A percentile compares a stretch with the other conserved stretches of the same genome.
These are phyloP conservation scores for Globisporangium cylindrosporum DNA, from an alignment of 352 stramenopile genomes.

Conservation along the genomic window DNA sequence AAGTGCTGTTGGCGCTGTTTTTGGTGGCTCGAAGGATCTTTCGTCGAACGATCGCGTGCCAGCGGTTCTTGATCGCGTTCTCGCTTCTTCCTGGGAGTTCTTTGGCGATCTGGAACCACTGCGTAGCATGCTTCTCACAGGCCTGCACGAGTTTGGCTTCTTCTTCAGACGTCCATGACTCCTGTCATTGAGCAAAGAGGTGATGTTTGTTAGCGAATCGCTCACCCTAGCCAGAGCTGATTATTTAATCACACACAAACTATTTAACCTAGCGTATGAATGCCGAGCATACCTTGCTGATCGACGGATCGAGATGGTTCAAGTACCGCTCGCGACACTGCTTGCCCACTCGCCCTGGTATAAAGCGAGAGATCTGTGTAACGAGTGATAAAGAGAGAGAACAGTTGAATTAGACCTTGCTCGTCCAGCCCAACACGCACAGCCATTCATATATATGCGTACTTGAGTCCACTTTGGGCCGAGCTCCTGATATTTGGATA, in stretches of 20 bases:
- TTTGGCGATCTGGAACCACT: slow-evolving; percentile 49
- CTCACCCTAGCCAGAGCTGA: background rate
- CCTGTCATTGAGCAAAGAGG: slow-evolving; percentile 21
- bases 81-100: slow-evolving; percentile 45
- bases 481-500: slow-evolving; percentile 38
- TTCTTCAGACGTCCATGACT: slow-evolving; percentile 46
- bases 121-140: slow-evolving; percentile 25
- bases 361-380: slow-evolving; percentile 45
- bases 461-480: slow-evolving; percentile 65
- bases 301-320: slow-evolving; percentile 53
- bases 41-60: slow-evolving; percentile 30
- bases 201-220: background rate
- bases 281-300: slow-evolving; percentile 32
- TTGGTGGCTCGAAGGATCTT: slow-evolving; percentile 14
- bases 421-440: no score
- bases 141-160: slow-evolving; percentile 30
- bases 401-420: no score
- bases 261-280: background rate
- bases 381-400: background rate
- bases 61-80: slow-evolving; percentile 75
- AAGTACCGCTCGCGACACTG: slow-evolving; percentile 73
- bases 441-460: no score
- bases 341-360: slow-evolving; percentile 59
- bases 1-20: background rate
- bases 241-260: background rate